A percentile compares a stretch with the other conserved stretches of the same genome.
Conservation (phyloP, 2,329 filamentous ascomycete species). For the Apiospora marii region DNA sequence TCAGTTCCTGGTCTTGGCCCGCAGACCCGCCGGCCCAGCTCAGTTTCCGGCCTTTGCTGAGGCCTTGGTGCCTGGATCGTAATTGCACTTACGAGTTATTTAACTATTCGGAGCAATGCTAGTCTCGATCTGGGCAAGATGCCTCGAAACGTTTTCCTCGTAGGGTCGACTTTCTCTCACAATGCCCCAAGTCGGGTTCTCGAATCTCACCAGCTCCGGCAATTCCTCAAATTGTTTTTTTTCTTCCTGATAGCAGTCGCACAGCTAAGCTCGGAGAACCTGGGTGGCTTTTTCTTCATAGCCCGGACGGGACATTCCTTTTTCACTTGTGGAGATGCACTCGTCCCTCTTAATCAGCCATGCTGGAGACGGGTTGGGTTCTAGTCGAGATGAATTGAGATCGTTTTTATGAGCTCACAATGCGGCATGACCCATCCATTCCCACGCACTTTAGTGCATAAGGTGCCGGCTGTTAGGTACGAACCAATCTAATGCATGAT, state of each 20-base stretch:
- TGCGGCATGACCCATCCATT: neutral
- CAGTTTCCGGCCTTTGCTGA: neutral
- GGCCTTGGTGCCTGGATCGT: conserved; percentile 8
- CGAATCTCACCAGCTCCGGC: neutral
- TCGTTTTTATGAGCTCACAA: conserved; percentile 6
- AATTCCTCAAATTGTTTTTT: neutral
- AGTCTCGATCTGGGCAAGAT: neutral
- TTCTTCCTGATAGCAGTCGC: neutral
- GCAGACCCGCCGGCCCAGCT: conserved; percentile 11
- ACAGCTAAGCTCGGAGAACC: neutral
- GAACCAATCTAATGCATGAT: neutral
- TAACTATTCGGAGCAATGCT: neutral
- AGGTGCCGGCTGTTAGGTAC: neutral
- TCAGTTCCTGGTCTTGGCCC: conserved; percentile 12
- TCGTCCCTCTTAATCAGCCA: neutral
- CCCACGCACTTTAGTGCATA: neutral
- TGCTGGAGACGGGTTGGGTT: conserved; percentile 2
- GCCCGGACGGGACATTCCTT: conserved; percentile 5
- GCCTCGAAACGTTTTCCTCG: neutral
- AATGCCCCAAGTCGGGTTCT: neutral
- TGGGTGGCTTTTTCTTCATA: neutral
- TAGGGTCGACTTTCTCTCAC: neutral
- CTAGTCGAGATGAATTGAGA: conserved; percentile 18
- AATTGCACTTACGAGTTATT: conserved; percentile 21
- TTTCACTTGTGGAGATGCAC: conserved; percentile 19